Evolutionary conservation across 768 basidiomycete species (phyloP), one percentile per base, ranked within the genome.

Genomic region (Royoungia palumana): DNA sequence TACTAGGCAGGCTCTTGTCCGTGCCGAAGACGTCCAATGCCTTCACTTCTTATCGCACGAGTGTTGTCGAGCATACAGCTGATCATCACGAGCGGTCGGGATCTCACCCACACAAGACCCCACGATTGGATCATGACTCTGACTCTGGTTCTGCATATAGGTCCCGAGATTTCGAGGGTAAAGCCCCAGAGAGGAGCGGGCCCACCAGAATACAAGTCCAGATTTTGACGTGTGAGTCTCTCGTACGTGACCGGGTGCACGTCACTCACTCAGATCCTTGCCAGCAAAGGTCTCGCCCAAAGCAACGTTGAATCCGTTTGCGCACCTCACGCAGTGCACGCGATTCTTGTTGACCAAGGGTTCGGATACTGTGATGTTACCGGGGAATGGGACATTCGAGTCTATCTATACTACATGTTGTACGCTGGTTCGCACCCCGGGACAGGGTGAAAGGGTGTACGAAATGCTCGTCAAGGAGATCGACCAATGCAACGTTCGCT

Each of bases 61-160:
- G 74, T 6, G 60, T 71, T 36, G 46, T 68, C 41, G 71, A 73
- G 47, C 47, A n/a, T 22, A 44, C 62, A 8, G 1, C 55, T 24
- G 66, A 73, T 50, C 50, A 35, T 19, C 51, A 55, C 46, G 72
- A 75, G 49, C 75, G 74, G 68, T 76, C 72, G 61, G 77, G 72
- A 63, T 79, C 79, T 68, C 80, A 77, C 71, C 78, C 79, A 55
- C 78, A 76, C 68, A 89, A 89, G 74, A 79, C 79, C 49, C 76
- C 83, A 53, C 82, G 85, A 54, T 71, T 85, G 68, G 77, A 77
- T 54, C 70, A 71, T 58, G 82, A 85, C 73, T 80, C 78, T 68
- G 85, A 87, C 70, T 76, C 82, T 58, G 78, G 77, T 56, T 80
- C 82, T 65, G 79, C 82, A 57, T 81, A 75, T 67, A 80, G 87